A percentile compares a stretch with the other conserved stretches of the same genome.
Evolutionary conservation across 148 eudicot genomes (phyloP).

Genomic region (Rhododendron williamsianum): DNA sequence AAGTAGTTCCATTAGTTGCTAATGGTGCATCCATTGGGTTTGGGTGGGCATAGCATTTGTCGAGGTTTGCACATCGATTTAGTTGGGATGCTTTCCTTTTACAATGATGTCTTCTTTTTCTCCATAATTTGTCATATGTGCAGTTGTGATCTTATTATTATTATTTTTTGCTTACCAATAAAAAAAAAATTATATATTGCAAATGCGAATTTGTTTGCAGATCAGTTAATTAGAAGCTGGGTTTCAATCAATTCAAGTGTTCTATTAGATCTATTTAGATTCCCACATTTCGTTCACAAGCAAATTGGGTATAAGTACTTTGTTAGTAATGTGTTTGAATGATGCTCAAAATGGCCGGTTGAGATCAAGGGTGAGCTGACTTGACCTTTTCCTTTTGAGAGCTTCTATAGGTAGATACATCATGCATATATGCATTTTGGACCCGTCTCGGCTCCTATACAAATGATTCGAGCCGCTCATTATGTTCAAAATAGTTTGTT

Average conservation of each 20-base stretch:
- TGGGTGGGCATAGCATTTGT: neutral
- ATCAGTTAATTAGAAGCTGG: neutral
- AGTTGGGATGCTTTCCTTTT: neutral
- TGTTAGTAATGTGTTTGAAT: neutral
- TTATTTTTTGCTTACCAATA: neutral
- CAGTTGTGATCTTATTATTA: neutral
- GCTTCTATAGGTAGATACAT: no score
- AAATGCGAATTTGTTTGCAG: neutral
- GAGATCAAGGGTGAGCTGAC: no score
- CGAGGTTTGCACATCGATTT: neutral
- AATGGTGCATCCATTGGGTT: neutral
- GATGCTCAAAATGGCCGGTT: neutral
- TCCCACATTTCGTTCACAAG: neutral
- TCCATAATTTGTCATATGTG: neutral
- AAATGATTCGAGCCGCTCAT: no score
- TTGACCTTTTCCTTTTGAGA: no score
- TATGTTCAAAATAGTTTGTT: no score
- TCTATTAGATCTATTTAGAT: neutral
- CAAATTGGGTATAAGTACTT: neutral
- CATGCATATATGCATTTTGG: no score
- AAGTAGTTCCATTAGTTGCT: neutral
- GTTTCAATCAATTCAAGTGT: neutral
- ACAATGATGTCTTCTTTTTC: neutral
- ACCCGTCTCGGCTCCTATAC: no score
- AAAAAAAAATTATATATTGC: neutral